Conservation (phyloP, 2,329 filamentous ascomycete species). For the Microcyclospora tardicrescens region DNA sequence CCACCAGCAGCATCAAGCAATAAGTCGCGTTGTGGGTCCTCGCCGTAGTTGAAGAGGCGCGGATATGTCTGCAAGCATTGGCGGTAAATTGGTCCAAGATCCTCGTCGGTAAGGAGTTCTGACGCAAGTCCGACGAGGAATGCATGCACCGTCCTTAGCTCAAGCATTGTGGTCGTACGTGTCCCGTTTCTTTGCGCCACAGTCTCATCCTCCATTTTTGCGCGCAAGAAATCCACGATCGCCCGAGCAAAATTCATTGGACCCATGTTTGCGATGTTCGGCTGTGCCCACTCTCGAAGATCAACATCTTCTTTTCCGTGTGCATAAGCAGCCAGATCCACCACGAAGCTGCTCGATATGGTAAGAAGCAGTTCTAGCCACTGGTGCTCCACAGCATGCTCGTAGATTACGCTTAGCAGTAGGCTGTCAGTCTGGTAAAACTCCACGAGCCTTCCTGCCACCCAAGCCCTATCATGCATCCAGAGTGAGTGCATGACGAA, state of each 20-base stretch:
- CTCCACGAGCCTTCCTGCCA: conserved; percentile 66
- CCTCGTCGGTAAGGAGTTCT: conserved; percentile 47
- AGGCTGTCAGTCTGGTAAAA: conserved; percentile 58
- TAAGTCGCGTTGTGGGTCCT: conserved; percentile 62
- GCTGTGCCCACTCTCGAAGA: conserved; percentile 65
- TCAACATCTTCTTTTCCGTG: conserved; percentile 72
- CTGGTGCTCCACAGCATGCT: conserved; percentile 66
- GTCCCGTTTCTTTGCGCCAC: conserved; percentile 57
- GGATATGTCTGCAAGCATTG: conserved; percentile 88
- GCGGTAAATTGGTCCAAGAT: conserved; percentile 70
- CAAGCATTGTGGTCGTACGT: conserved; percentile 58
- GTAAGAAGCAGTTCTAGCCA: conserved; percentile 77
- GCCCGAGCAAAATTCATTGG: conserved; percentile 50
- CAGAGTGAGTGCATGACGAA: conserved; percentile 87
- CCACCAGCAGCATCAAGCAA: conserved; percentile 72
- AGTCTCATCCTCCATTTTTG: conserved; percentile 73
- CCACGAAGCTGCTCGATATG: conserved; percentile 67
- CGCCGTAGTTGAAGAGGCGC: conserved; percentile 87
- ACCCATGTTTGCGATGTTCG: conserved; percentile 37
- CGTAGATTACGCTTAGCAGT: conserved; percentile 56
- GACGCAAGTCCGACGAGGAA: conserved; percentile 59
- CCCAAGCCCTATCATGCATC: conserved; percentile 81
- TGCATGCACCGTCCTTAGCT: conserved; percentile 72
- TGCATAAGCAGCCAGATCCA: conserved; percentile 75
- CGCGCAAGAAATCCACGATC: conserved; percentile 66